Evolutionary conservation across 2,329 filamentous ascomycete species (phyloP), one percentile per base, ranked within the genome.

Genomic region (Rhexocercosporidium sp.): DNA sequence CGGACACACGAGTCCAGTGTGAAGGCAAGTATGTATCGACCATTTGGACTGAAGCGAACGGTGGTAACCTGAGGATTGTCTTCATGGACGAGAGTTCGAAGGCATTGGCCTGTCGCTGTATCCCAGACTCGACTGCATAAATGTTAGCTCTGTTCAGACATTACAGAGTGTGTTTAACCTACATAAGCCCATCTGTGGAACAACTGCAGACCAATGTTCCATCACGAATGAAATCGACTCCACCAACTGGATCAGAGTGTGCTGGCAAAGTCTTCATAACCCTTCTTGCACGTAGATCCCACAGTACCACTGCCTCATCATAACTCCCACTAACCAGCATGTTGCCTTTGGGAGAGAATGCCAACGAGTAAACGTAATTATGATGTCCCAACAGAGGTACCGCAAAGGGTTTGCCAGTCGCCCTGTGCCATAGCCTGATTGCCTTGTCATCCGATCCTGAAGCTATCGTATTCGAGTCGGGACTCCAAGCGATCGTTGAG

Each of bases 271-370:
- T 94, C 64, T 94, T 88, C 94, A 99, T 97, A 39, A 96, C 84
- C 25, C 91, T 85, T 0, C 93, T 94, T 0, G 93, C 93, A 16
- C 96, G 87, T 16, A 98, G 92, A 78, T 99, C 96, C 96, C 96
- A 99, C 5, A 99, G 81, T 71, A 97, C 97, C 0, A 99, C 93
- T 4, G 96, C 96, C 82, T 99, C 96, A 73, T 99, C 96, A 80
- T 97, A 98, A 71, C 92, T 96, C 14, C 96, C 96, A 72, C 92
- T 96, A 18, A 94, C 96, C 39, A 99, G 86, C 77, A 98, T 97
- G 77, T 99, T 99, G 27, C 96, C 96, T 79, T 97, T 98, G 1
- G 96, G 96, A n/a, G 93, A 95, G 79, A 98, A 98, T 6, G 94
- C 94, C 39, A 99, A 84, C 60, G 91, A 93, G 80, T 97, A 97